Evolutionary conservation across 306 rosid species (phyloP), one percentile per base, ranked within the genome.

Genomic region (cucumber (Cucumis sativus)): DNA sequence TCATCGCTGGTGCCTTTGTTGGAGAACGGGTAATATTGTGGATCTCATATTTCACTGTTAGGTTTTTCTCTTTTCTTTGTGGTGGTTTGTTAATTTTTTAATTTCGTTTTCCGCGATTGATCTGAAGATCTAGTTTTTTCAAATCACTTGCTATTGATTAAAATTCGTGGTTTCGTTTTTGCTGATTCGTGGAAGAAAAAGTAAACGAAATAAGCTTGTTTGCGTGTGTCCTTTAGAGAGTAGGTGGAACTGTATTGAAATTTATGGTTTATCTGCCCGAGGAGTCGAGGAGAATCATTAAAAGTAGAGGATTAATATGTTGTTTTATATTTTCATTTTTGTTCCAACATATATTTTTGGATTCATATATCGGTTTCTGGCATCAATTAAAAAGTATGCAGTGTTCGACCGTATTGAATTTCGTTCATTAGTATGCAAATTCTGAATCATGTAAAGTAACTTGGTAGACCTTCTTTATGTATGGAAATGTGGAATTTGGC

Each of bases 1-100:
- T 96, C 82, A 88, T 96, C 86, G 97, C 93, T 7, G 99, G 99
- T 28, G 99, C 99, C 47, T 96, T 92, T 83, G 63, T 87, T 79
- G 99, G 93, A 21, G 99, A 96, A 86, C 89, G 99, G 87, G 98
- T 94, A 51, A 77, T 82, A 72, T 20, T 35, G 20, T 6, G 84
- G 87, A 68, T 2, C 47, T 77, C 60, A 77, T 63, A 15, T 65
- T 39, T 41, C 18, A 30, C 5, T 30, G 6, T 52, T 57, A 1
- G 13, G 17, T 39, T 92, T n/a, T 16, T 90, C 49, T 89, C 87
- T n/a, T 41, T 20, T 40, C 8, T 67, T 67, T 11, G 6, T 67
- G 72, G 97, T 95, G 96, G 65, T 87, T 89, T 65, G 88, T 92
- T 23, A 91, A 89, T 55, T 89, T 93, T 75, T 90, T 95, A 37